These are phyloP conservation scores for Beta lomatogona DNA, from an alignment of 179 eudicot genomes.

Conservation along the genomic window DNA sequence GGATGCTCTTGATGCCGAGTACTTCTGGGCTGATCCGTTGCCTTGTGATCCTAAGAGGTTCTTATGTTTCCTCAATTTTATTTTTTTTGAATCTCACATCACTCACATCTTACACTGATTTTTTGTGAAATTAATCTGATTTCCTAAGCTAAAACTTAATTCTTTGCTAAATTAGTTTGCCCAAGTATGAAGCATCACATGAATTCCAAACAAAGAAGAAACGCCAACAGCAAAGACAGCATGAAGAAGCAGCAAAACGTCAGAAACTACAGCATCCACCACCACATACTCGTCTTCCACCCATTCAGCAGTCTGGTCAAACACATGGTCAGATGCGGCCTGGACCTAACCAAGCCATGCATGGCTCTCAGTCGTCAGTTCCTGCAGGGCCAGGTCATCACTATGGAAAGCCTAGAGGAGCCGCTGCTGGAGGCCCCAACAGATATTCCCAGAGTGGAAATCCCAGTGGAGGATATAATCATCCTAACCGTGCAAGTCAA, in stretches of 20 bases:
- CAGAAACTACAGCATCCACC: conserved; percentile 85
- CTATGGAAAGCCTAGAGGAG: conserved; percentile 73
- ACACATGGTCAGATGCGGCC: conserved; percentile 56
- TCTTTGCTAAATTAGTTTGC: conserved; percentile 46
- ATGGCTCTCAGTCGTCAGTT: conserved; percentile 51
- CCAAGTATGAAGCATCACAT: conserved; percentile 82
- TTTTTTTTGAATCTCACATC: neutral
- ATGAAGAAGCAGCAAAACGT: conserved; percentile 79
- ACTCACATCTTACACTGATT: neutral
- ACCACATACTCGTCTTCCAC: conserved; percentile 76
- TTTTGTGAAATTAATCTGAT: neutral
- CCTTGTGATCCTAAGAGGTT: conserved; percentile 97
- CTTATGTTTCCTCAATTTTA: neutral
- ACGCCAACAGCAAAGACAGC: conserved; percentile 79
- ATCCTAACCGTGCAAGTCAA: conserved; percentile 55
- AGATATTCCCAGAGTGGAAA: conserved; percentile 67
- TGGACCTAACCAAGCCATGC: conserved; percentile 58
- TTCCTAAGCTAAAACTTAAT: conserved; percentile 2
- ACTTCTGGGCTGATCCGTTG: conserved; percentile 90
- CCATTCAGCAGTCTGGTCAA: conserved; percentile 75
- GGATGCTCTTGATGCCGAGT: conserved; percentile 94
- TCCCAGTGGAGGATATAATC: conserved; percentile 58
- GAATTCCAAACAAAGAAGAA: conserved; percentile 95
- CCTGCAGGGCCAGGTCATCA: conserved; percentile 59
- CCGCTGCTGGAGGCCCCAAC: conserved; percentile 64